phyloP scores from a whole-genome alignment of 495 filamentous ascomycete species.

The Talaromyces thailandensis region DNA sequence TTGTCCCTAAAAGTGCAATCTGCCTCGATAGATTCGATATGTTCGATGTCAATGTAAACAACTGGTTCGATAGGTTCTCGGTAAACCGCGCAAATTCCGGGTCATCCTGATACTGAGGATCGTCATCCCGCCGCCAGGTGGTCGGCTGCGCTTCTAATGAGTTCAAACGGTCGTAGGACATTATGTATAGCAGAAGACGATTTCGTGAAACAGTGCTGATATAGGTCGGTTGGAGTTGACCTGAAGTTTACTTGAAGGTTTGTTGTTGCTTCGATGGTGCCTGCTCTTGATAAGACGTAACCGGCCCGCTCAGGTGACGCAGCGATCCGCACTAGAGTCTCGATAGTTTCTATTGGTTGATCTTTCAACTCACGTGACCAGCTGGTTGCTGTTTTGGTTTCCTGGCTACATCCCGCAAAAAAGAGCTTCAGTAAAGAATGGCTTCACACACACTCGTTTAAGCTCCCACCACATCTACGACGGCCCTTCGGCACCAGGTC shows the following conservation, averaged over 20 bases:
- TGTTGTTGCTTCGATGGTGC: constrained; percentile 3
- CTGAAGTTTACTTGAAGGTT: not conserved
- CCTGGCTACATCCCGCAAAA: constrained; percentile 1
- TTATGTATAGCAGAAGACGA: constrained; percentile 22
- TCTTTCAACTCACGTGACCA: not conserved
- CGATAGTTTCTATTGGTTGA: not conserved
- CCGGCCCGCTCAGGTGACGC: constrained; percentile 6
- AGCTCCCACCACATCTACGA: not conserved
- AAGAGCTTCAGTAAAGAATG: not conserved
- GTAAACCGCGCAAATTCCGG: constrained; percentile 83
- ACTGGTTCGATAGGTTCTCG: constrained; percentile 69
- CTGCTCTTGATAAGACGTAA: constrained; percentile 3
- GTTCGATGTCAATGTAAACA: constrained; percentile 81
- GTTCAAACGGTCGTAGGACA: constrained; percentile 87
- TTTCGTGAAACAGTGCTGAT: constrained; percentile 4
- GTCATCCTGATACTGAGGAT: constrained; percentile 71
- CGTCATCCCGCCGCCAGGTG: constrained; percentile 55
- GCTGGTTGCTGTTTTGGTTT: constrained; percentile 8
- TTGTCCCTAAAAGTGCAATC: constrained; percentile 76
- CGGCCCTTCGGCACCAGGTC: not conserved
- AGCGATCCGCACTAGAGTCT: not conserved
- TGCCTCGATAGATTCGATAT: constrained; percentile 73
- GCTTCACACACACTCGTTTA: constrained; percentile 1
- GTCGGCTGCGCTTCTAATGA: constrained; percentile 77
- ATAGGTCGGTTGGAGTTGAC: constrained; percentile 7